phyloP scores from a whole-genome alignment of 306 rosid genomes.

The Leucaena leucocephala region DNA sequence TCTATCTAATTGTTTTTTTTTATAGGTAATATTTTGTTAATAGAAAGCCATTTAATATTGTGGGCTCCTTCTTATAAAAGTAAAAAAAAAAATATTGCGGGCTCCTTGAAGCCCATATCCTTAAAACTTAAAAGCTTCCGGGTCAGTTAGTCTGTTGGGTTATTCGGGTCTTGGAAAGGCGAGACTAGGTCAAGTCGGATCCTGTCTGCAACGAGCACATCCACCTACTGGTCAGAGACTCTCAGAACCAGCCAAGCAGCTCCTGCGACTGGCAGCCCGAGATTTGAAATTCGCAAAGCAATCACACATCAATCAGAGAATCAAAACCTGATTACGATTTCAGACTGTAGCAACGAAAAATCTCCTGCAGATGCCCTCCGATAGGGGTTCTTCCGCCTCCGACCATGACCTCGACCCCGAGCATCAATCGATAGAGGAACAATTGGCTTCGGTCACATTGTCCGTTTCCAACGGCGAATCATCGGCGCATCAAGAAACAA shows the following conservation, averaged over 20 bases:
- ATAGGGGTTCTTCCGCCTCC: conserved; percentile 42
- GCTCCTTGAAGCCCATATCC: background rate
- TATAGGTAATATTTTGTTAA: no score
- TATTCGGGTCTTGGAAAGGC: background rate
- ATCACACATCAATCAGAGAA: background rate
- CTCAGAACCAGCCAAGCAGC: conserved; percentile 11
- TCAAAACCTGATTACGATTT: background rate
- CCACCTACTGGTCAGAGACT: conserved; percentile 48
- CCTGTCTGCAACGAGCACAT: background rate
- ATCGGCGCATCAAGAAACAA: conserved; percentile 23
- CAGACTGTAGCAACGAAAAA: background rate
- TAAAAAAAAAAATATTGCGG: background rate
- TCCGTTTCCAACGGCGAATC: conserved; percentile 30
- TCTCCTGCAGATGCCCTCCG: conserved; percentile 50
- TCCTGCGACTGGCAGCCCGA: conserved; percentile 37
- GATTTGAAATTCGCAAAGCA: background rate
- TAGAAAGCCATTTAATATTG: background rate
- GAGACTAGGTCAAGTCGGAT: conserved; percentile 16
- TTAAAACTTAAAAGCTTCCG: background rate
- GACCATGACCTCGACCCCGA: conserved; percentile 32
- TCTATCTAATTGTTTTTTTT: no score
- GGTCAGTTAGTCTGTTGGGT: background rate
- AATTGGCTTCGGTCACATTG: conserved; percentile 47
- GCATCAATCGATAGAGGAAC: conserved; percentile 36
- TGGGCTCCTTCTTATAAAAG: background rate